phyloP scores from a whole-genome alignment of 371 early-diverging fungal species.

The Smittium culicis region DNA sequence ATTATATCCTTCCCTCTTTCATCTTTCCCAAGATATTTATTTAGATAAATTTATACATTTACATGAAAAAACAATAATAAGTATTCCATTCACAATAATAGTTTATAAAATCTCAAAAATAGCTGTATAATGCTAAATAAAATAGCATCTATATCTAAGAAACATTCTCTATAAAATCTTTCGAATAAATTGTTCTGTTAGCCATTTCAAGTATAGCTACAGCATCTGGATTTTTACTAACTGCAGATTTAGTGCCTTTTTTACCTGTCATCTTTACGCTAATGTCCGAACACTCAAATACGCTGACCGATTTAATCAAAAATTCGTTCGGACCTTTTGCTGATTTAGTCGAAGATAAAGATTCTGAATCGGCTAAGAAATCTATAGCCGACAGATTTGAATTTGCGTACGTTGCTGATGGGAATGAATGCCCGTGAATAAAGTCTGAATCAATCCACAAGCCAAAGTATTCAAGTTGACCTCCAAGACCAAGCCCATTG shows the following conservation, averaged over 20 bases:
- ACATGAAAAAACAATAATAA: too few relatives aligned
- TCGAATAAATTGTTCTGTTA: constrained; percentile 60
- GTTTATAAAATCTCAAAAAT: too few relatives aligned
- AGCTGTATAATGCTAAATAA: too few relatives aligned
- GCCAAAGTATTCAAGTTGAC: constrained; percentile 71
- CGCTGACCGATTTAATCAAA: constrained; percentile 53
- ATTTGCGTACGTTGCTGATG: constrained; percentile 22
- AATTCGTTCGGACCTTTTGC: constrained; percentile 36
- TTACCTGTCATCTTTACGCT: constrained; percentile 38
- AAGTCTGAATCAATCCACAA: constrained; percentile 61
- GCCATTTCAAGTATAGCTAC: constrained; percentile 79
- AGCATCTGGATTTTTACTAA: constrained; percentile 50
- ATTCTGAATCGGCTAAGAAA: too few relatives aligned
- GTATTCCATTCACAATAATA: too few relatives aligned
- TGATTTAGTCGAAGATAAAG: background rate
- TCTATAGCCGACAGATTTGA: constrained; percentile 36
- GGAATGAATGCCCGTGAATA: constrained; percentile 52
- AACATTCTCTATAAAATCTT: constrained; percentile 37
- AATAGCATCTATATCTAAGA: background rate
- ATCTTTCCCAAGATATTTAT: too few relatives aligned
- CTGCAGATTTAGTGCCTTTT: constrained; percentile 32
- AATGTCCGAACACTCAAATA: constrained; percentile 48
- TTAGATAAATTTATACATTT: too few relatives aligned
- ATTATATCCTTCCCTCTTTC: too few relatives aligned
- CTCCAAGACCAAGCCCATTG: constrained; percentile 73